Evolutionary conservation across 257 asterid genomes (phyloP).

Genomic region (Datura wrightii): DNA sequence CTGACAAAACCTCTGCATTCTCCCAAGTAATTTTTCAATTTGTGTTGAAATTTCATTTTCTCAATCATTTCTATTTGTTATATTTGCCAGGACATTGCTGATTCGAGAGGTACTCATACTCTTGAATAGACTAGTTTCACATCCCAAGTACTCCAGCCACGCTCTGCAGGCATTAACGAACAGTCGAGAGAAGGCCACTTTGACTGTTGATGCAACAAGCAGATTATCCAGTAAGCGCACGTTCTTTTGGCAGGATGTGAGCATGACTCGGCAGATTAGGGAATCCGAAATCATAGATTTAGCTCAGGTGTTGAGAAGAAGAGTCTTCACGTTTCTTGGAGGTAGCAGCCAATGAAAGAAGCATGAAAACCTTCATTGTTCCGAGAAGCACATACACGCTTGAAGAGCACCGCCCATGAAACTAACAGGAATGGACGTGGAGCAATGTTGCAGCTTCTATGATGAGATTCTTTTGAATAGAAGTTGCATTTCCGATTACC

Average conservation of each 20-base stretch:
- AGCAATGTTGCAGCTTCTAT: slow-evolving; percentile 21
- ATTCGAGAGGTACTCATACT: slow-evolving; percentile 89
- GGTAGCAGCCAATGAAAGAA: slow-evolving; percentile 51
- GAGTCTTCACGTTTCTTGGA: slow-evolving; percentile 70
- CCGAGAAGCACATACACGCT: neutral
- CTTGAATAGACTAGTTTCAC: slow-evolving; percentile 84
- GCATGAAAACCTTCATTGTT: slow-evolving; percentile 8
- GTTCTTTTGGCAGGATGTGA: slow-evolving; percentile 56
- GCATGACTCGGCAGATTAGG: slow-evolving; percentile 54
- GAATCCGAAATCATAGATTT: slow-evolving; percentile 76
- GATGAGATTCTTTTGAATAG: slow-evolving; percentile 12
- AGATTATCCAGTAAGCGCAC: slow-evolving; percentile 63
- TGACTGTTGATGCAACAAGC: slow-evolving; percentile 65
- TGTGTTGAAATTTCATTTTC: slow-evolving; percentile 14
- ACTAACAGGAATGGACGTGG: neutral
- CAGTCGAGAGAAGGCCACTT: slow-evolving; percentile 61
- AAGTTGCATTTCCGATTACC: neutral
- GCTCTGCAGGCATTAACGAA: slow-evolving; percentile 72
- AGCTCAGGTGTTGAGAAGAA: slow-evolving; percentile 73
- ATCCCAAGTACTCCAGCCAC: slow-evolving; percentile 64
- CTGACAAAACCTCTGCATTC: neutral
- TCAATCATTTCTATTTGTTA: neutral
- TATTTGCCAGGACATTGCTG: slow-evolving; percentile 65
- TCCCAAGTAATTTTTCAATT: neutral
- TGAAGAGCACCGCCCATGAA: slow-evolving; percentile 20